Evolutionary conservation across 352 stramenopile genomes (phyloP).

Genomic region (Pythium rhizo-oryzae): DNA sequence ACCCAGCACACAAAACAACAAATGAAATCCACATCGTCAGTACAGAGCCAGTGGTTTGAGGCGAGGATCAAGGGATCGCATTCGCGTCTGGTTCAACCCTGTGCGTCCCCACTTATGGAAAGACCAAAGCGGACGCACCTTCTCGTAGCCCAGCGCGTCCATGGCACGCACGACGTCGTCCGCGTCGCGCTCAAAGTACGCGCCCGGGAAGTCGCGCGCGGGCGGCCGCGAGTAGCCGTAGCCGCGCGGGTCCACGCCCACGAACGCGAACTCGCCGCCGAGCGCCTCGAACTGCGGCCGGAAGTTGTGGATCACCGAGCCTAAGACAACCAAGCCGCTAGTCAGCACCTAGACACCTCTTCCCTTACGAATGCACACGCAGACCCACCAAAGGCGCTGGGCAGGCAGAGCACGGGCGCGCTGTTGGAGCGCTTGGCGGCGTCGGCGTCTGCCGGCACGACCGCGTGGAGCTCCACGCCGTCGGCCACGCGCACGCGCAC

Average conservation of each 20-base stretch:
- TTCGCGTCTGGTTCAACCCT: background rate
- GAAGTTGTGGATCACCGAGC: conserved; percentile 65
- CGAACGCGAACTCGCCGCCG: conserved; percentile 52
- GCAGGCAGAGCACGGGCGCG: conserved; percentile 61
- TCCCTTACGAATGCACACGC: background rate
- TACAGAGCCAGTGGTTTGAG: background rate
- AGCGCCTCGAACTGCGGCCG: conserved; percentile 56
- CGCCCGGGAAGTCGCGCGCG: conserved; percentile 47
- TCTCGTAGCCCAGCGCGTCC: conserved; percentile 60
- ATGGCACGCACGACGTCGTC: conserved; percentile 67
- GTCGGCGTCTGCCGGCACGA: conserved; percentile 30
- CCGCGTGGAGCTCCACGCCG: conserved; percentile 48
- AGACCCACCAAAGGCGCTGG: conserved; percentile 69
- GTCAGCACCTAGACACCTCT: background rate
- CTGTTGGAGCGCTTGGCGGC: conserved; percentile 1
- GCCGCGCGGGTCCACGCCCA: conserved; percentile 67
- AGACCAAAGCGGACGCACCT: conserved; percentile 41
- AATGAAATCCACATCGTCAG: no score
- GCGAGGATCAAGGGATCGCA: no score
- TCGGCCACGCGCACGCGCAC: conserved; percentile 44
- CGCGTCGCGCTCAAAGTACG: conserved; percentile 70
- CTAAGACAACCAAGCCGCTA: conserved; percentile 10
- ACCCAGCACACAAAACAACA: background rate
- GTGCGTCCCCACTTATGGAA: no score
- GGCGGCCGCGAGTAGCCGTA: conserved; percentile 53